A percentile compares a stretch with the other conserved stretches of the same genome.
Evolutionary conservation across 2,329 filamentous ascomycete species (phyloP).

Genomic region (Endothia cerciana): DNA sequence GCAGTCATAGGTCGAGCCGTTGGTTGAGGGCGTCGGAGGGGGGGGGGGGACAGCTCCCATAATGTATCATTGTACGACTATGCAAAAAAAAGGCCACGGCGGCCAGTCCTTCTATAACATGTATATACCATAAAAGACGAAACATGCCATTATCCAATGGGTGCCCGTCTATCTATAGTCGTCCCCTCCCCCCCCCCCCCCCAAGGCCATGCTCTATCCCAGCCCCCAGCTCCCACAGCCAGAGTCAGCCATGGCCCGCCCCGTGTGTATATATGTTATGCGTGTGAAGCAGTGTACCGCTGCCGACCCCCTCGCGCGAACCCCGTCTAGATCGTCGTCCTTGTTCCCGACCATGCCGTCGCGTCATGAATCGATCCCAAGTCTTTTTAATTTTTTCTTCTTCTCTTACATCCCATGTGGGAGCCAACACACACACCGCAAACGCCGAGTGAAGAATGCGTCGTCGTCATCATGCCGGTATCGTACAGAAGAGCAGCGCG

Average conservation of each 20-base stretch:
- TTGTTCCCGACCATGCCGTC: not conserved
- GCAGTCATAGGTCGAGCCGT: too few species aligned
- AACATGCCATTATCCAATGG: not conserved
- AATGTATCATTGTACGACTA: conserved; percentile 7
- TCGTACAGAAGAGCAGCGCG: conserved; percentile 8
- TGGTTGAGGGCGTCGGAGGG: too few species aligned
- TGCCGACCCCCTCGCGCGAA: too few species aligned
- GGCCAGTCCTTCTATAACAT: not conserved
- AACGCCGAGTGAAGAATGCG: conserved; percentile 7
- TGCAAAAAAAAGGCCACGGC: not conserved
- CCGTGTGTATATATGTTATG: not conserved
- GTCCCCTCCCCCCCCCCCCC: too few species aligned
- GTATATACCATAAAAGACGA: not conserved
- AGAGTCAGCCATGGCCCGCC: not conserved
- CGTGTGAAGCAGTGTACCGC: too few species aligned
- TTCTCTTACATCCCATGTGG: not conserved
- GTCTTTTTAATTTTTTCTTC: too few species aligned
- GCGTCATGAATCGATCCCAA: too few species aligned
- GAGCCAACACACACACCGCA: conserved; percentile 6
- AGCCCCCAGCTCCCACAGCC: not conserved
- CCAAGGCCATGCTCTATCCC: not conserved
- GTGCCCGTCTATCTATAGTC: not conserved
- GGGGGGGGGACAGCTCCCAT: not conserved
- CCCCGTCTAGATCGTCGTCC: too few species aligned
- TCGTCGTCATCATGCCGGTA: conserved; percentile 10